A percentile compares a stretch with the other conserved stretches of the same genome.
These are phyloP conservation scores for Mitragyna speciosa DNA, from an alignment of 257 asterid species.

Conservation along the genomic window DNA sequence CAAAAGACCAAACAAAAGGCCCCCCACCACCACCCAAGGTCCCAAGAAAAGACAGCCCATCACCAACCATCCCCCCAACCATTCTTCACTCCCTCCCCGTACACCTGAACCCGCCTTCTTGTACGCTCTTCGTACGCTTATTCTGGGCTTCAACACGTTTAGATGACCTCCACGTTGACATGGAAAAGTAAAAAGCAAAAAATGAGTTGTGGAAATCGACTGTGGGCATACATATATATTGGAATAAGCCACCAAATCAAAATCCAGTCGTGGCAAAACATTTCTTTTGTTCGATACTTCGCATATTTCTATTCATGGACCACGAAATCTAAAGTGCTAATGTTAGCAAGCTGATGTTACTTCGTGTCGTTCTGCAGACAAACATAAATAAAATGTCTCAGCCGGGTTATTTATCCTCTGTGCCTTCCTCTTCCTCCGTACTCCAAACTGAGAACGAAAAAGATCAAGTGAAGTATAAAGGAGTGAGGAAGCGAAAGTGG, in stretches of 20 bases:
- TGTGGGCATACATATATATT: constrained; percentile 21
- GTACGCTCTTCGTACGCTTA: constrained; percentile 45
- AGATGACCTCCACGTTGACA: constrained; percentile 9
- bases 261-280: not conserved
- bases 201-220: not conserved
- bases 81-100: too few species aligned
- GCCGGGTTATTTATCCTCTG: not conserved
- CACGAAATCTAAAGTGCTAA: not conserved
- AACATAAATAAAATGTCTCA: not conserved
- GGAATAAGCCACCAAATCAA: constrained; percentile 13
- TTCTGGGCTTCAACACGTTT: constrained; percentile 62
- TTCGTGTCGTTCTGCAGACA: not conserved
- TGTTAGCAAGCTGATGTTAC: not conserved
- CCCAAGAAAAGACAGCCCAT: too few species aligned
- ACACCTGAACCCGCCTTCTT: not conserved
- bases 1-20: too few species aligned
- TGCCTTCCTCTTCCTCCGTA: not conserved
- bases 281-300: not conserved
- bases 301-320: not conserved
- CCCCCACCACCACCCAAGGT: too few species aligned
- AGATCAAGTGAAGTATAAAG: constrained; percentile 48
- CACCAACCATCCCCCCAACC: not conserved
- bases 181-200: not conserved
- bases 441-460: not conserved
- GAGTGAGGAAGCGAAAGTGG: constrained; percentile 63